Conservation (phyloP, 179 eudicot species). For the Patellifolia procumbens region DNA sequence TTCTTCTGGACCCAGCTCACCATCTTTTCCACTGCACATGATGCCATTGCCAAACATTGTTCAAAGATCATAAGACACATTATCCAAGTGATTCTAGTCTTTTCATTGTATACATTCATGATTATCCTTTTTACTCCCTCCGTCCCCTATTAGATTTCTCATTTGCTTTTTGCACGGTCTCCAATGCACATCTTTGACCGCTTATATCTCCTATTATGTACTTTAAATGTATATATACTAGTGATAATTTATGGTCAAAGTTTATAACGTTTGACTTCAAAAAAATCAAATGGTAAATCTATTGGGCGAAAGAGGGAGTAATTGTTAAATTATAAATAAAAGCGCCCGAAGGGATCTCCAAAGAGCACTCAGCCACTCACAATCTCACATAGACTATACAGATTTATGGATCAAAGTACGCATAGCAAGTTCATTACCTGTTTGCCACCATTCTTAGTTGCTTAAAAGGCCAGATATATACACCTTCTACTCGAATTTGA, state of each 20-base stretch:
- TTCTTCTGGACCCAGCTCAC: slow-evolving; percentile 80
- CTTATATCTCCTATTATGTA: too few relatives aligned
- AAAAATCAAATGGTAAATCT: too few relatives aligned
- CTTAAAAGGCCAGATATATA: slow-evolving; percentile 97
- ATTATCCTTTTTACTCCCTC: background rate
- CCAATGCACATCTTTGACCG: too few relatives aligned
- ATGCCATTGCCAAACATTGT: slow-evolving; percentile 15
- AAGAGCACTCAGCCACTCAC: too few relatives aligned
- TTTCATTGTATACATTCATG: background rate
- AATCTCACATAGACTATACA: background rate
- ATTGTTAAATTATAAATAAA: background rate
- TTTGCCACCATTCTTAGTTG: slow-evolving; percentile 95
- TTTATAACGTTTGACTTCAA: too few relatives aligned
- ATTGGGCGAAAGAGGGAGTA: too few relatives aligned
- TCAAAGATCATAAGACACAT: background rate
- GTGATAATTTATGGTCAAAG: too few relatives aligned
- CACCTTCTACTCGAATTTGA: slow-evolving; percentile 95
- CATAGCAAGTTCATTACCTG: slow-evolving; percentile 47
- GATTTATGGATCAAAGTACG: background rate
- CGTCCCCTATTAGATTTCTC: too few relatives aligned
- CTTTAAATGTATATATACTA: too few relatives aligned
- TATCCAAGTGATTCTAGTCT: background rate
- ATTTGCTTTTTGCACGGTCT: too few relatives aligned
- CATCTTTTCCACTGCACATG: slow-evolving; percentile 86
- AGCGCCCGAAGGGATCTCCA: background rate